Evolutionary conservation across 202 grass and related monocot genomes (phyloP).

Genomic region (Hordeum pubiflorum): DNA sequence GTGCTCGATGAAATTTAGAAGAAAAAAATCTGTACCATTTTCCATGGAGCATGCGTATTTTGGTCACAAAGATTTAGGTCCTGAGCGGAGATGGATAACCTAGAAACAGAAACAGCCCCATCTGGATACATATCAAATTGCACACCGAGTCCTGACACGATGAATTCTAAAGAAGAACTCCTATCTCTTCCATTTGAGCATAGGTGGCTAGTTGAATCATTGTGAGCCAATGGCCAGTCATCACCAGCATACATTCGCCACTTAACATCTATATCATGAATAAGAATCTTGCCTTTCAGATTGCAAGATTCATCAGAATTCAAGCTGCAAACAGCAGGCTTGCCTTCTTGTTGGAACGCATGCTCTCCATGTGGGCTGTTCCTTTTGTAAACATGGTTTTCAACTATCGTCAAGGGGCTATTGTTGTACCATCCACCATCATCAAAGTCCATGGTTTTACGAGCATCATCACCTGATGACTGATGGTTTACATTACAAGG

Average conservation of each 20-base stretch:
- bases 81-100: slow-evolving; percentile 51
- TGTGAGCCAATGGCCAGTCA: slow-evolving; percentile 58
- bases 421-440: slow-evolving; percentile 74
- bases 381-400: slow-evolving; percentile 79
- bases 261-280: slow-evolving; percentile 74
- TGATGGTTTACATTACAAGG: slow-evolving; percentile 23
- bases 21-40: slow-evolving; percentile 55
- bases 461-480: slow-evolving; percentile 16
- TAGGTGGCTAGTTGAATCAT: slow-evolving; percentile 21
- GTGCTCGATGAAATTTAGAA: slow-evolving; percentile 15
- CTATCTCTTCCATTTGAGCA: slow-evolving; percentile 57
- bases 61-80: slow-evolving; percentile 74
- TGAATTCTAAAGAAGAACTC: slow-evolving; percentile 59
- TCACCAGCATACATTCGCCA: slow-evolving; percentile 76
- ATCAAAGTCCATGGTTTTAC: slow-evolving; percentile 41
- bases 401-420: slow-evolving; percentile 58
- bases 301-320: slow-evolving; percentile 39
- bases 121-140: slow-evolving; percentile 89
- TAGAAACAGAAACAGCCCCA: slow-evolving; percentile 72
- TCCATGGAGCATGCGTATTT: slow-evolving; percentile 87
- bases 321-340: slow-evolving; percentile 31
- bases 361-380: slow-evolving; percentile 22
- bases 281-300: slow-evolving; percentile 68
- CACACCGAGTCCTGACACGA: slow-evolving; percentile 54
- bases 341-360: slow-evolving; percentile 35